Evolutionary conservation across 164 flowering plant genomes (phyloP), one percentile per base, ranked within the genome.

Genomic region (Dillenia turbinata): DNA sequence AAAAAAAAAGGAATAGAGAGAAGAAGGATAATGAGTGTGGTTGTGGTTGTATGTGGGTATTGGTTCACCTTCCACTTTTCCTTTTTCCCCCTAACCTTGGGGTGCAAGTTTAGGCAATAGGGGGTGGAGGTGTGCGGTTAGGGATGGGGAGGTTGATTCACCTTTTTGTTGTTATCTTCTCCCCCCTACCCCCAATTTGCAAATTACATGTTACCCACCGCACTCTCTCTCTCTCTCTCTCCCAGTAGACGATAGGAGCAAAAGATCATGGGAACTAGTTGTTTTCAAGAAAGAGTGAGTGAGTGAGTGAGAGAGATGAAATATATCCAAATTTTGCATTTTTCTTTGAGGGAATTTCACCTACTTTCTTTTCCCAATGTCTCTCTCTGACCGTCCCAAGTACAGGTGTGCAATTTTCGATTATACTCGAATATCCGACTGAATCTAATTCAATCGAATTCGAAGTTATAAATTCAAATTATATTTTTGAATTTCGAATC

Each of bases 11-110:
- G 69, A 52, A 57, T 67, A 22, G 44, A 62, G 65, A 54, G 26
- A 65, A 57, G 54, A 68, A 67, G 63, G 68, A 71, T 55, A 75
- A 68, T 73, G 73, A 76, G 69, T 79, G 81, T 78, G 59, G 70
- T 63, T 68, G 71, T 52, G 64, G 81, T 75, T 71, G 87, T 63
- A 62, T 79, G 78, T 81, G 80, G 81, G 76, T 81, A 83, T 82
- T 74, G 81, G 82, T 82, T 83, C 81, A 79, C 85, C 89, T 73
- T 82, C 85, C 88, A 78, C 82, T 74, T 76, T 71, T 73, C 47
- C 26, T 15, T 51, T 47, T 59, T 47, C 59, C 65, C 46, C 44
- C 16, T 53, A 76, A 69, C 78, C 80, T 78, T 78, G 73, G 74
- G 79, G 76, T 78, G 66, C 73, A 80, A 81, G 85, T 77, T 78